A percentile compares a stretch with the other conserved stretches of the same genome.
Conservation (phyloP, 257 asterid genomes). For the Solanum dulcamara region DNA sequence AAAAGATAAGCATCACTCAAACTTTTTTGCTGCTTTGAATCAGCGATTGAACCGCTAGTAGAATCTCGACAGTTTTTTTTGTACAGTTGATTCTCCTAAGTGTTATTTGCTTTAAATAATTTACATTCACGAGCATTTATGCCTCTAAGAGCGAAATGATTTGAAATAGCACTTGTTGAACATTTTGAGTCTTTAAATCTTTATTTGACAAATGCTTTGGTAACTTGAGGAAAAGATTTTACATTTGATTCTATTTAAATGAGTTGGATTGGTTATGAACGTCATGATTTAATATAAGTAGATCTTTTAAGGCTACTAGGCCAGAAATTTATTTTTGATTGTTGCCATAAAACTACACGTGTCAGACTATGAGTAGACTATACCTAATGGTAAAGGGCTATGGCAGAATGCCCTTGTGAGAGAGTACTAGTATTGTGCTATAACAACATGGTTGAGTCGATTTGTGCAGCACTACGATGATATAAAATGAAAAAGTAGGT, state of each 20-base stretch:
- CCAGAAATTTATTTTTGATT: neutral
- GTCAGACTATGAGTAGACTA: neutral
- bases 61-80: neutral
- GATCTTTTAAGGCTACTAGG: neutral
- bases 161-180: neutral
- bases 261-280: neutral
- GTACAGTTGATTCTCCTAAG: neutral
- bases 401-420: neutral
- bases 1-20: neutral
- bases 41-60: neutral
- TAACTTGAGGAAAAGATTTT: neutral
- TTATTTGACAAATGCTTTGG: neutral
- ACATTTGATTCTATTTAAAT: neutral
- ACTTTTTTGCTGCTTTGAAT: neutral
- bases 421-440: neutral
- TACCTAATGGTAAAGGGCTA: neutral
- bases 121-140: no score
- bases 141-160: neutral
- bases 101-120: neutral
- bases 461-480: neutral
- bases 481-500: neutral
- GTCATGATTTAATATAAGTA: neutral
- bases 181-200: neutral
- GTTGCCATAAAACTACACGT: neutral
- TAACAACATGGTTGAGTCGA: neutral